Base-by-base conservation (phyloP, 1,139 yeast genomes). In the Pneumocystis carinii region DNA sequence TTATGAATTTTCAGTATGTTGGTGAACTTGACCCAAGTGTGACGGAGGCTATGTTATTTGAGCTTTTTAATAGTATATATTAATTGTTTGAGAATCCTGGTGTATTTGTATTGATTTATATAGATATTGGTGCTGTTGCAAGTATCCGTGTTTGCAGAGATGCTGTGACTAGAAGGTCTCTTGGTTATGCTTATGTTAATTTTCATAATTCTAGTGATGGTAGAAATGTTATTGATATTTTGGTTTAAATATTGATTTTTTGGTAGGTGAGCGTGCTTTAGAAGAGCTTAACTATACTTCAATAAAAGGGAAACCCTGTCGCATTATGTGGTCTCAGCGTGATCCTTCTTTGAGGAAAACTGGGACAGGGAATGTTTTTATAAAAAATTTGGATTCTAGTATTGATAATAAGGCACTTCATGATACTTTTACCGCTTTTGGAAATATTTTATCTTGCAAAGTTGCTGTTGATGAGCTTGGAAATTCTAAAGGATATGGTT, bases 251-350 rank as follows among this genome's bases (percentile, higher is more conserved):
- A 12, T 42, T 61, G 37, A 27, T 41, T 15, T 27, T 14, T 35
- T 27, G 14, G 19, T 39, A 66, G 68, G 69, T 73, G 92, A 87
- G 79, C 85, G 83, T 74, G 98, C 99, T 69, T 81, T 92, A 76
- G 96, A 90, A 75, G 95, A 90, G 78, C 83, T 94, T 78, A 94
- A 92, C 87, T 92, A 92, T 81, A 79, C 90, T 67, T 85, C 84
- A 73, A 85, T 92, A 78, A 92, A 90, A 78, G 97, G 97, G 74
- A 90, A 87, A 75, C 92, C 97, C 72, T 90, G 97, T 80, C 90
- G 99, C 79, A 92, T 92, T 80, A 94, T 94, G 98, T 90, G 97
- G 97, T 90, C 97, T 70, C 98, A 94, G 82, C 89, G 98, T 80
- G 97, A 92, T 77, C 98, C 98, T 69, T 83, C 96, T 69, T 78